Base-by-base conservation (phyloP, 2,329 filamentous ascomycete genomes). In the Periconia digitata region DNA sequence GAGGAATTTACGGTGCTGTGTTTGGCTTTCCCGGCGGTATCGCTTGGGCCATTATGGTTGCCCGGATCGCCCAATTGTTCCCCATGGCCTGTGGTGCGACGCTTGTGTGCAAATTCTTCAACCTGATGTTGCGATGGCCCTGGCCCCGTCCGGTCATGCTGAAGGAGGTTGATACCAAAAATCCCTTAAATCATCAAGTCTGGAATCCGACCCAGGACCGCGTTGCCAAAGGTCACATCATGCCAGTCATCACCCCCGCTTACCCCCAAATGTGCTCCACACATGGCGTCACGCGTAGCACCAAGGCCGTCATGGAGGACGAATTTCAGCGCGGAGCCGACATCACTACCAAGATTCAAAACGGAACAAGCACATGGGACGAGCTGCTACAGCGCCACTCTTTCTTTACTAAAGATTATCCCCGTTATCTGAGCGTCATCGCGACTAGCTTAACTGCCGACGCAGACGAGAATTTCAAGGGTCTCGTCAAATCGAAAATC, bases 241-340 rank as follows among this genome's bases (percentile, higher is more conserved):
- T 99, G 94, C 94, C 94, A 22, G 90, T 99, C 71, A 97, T 99
- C 64, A 99, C 94, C 1, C 94, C 94, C 1, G 92, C 94, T 1
- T 97, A 96, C 69, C 94, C 94, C 2, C 95, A 91, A 42, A 97
- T 96, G 92, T 97, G 94, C 70, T 87, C 94, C 1, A 97, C 94
- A 0, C 94, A 95, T 76, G 97, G 96, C 64, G 86, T 99, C 51
- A 92, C 89, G 3, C 79, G 83, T 56, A 97, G 92, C 1, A 95
- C 91, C 1, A 90, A 91, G 76, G 77, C 82, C 6, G 84, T 96
- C 42, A 91, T 99, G 64, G 83, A 90, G 56, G 81, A 85, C 40
- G 94, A 99, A 67, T 82, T 97, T 17, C 80, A 86, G 54, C 84
- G 89, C 32, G 94, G 86, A 5, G 83, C 86, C 43, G 79, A 89